Base-by-base conservation (phyloP, 176 grass and related monocot genomes). In the Lolium rigidum region DNA sequence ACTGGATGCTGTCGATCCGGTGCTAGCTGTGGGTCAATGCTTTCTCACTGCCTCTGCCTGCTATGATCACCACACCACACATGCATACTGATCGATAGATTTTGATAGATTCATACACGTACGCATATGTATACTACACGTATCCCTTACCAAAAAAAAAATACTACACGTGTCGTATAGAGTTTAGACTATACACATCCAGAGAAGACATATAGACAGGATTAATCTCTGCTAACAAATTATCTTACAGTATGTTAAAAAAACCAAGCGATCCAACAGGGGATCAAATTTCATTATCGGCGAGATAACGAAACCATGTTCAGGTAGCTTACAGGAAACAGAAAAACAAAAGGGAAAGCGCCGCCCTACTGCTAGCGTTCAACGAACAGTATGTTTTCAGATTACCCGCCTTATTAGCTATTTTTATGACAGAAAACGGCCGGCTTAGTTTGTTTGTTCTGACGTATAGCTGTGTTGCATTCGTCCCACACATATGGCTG, bases 1-100 rank as follows among this genome's bases (percentile, higher is more conserved):
- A 97, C 91, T 92, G 80, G 81, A 83, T 87, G 88, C 68, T 89
- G 90, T 62, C 39, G 77, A 18, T 90, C 91, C 69, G 68, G 64
- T 74, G 35, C 67, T 52, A 76, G 73, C 73, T 50, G 85, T 91
- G 81, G 80, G 87, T 77, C 82, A 88, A 86, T 83, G 68, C 72
- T 68, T 70, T 72, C 65, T 56, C 86, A 50, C 81, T 65, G 15
- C 51, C 81, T 74, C 76, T 65, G n/a, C 65, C 68, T 61, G 76
- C 35, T 71, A 89, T 92, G 83, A 89, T 89, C 81, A 52, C 80
- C 57, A 75, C 50, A 73, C 58, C 16, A 66, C 26, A 24, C 46
- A 52, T 26, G 7, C 24, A 54, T 70, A 43, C 1, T 16, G 37
- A 43, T 70, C 2, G 7, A 10, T 22, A 72, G 25, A 65, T 64